phyloP scores from a whole-genome alignment of 306 rosid species.

The Quercus variabilis region DNA sequence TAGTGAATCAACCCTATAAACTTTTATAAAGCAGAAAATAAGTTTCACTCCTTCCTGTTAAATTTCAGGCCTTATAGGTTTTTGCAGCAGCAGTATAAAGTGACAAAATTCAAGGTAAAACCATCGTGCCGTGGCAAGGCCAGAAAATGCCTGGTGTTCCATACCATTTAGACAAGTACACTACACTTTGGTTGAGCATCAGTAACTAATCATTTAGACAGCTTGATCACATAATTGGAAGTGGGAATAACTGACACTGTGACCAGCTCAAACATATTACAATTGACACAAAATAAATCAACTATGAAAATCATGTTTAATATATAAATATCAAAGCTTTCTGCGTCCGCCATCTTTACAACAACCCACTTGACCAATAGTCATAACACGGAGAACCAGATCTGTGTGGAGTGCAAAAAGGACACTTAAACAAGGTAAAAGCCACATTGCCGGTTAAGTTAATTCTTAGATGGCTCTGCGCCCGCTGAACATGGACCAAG shows the following conservation, averaged over 20 bases:
- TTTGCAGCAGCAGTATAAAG: too few relatives aligned
- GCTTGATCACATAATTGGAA: neutral
- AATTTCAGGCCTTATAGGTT: too few relatives aligned
- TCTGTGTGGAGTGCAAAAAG: constrained; percentile 34
- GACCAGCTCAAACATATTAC: neutral
- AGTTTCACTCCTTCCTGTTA: too few relatives aligned
- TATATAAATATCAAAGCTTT: constrained; percentile 46
- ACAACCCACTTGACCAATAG: constrained; percentile 35
- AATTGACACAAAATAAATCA: neutral
- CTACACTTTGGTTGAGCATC: neutral
- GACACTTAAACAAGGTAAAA: constrained; percentile 34
- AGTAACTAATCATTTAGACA: neutral
- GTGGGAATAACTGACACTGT: neutral
- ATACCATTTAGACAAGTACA: too few relatives aligned
- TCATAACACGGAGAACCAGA: constrained; percentile 26
- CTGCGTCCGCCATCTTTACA: constrained; percentile 59
- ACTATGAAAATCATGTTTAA: constrained; percentile 16
- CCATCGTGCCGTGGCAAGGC: too few relatives aligned
- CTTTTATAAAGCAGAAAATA: too few relatives aligned
- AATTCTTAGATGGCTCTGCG: constrained; percentile 14
- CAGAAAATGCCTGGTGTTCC: too few relatives aligned
- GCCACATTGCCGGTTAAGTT: constrained; percentile 43
- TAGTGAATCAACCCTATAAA: too few relatives aligned
- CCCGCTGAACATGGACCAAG: constrained; percentile 5
- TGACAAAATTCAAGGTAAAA: too few relatives aligned